These are phyloP conservation scores for Panaeolus cyanescens DNA, from an alignment of 768 basidiomycete genomes.

Conservation along the genomic window DNA sequence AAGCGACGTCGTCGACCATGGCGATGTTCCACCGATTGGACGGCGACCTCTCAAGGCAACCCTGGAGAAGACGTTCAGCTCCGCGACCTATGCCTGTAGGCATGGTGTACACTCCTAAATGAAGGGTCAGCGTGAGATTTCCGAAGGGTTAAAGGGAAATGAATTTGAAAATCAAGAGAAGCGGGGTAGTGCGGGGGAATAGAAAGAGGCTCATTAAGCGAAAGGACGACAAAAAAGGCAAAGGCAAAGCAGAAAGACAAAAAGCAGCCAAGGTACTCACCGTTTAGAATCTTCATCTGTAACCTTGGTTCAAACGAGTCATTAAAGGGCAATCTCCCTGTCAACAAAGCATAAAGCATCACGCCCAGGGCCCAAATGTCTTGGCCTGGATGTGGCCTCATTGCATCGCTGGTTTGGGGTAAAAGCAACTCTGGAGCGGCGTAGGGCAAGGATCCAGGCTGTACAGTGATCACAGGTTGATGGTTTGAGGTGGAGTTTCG, in stretches of 20 bases:
- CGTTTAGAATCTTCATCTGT: slow-evolving; percentile 88
- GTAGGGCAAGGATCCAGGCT: slow-evolving; percentile 88
- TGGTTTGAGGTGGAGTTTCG: slow-evolving; percentile 43
- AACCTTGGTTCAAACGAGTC: slow-evolving; percentile 92
- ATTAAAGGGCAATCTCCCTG: slow-evolving; percentile 81
- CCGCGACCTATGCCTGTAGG: slow-evolving; percentile 59
- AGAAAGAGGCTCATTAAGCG: not conserved
- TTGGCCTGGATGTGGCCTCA: slow-evolving; percentile 67
- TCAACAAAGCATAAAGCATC: slow-evolving; percentile 83
- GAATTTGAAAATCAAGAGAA: not conserved
- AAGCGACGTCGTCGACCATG: slow-evolving; percentile 78
- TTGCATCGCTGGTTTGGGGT: slow-evolving; percentile 45
- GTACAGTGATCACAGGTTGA: slow-evolving; percentile 36
- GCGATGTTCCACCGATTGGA: slow-evolving; percentile 75
- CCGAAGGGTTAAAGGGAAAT: not conserved
- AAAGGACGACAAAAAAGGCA: not conserved
- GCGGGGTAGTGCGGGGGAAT: not conserved
- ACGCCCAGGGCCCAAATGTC: slow-evolving; percentile 98
- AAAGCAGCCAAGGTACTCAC: slow-evolving; percentile 40
- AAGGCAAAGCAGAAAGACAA: slow-evolving; percentile 11
- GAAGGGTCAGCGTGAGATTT: not conserved
- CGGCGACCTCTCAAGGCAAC: slow-evolving; percentile 74
- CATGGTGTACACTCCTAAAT: slow-evolving; percentile 61
- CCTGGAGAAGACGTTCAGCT: slow-evolving; percentile 69
- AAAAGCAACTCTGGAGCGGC: slow-evolving; percentile 86